Evolutionary conservation across 1,284 basidiomycete species (phyloP), one percentile per base, ranked within the genome.

Genomic region (Ceratobasidium sp.): DNA sequence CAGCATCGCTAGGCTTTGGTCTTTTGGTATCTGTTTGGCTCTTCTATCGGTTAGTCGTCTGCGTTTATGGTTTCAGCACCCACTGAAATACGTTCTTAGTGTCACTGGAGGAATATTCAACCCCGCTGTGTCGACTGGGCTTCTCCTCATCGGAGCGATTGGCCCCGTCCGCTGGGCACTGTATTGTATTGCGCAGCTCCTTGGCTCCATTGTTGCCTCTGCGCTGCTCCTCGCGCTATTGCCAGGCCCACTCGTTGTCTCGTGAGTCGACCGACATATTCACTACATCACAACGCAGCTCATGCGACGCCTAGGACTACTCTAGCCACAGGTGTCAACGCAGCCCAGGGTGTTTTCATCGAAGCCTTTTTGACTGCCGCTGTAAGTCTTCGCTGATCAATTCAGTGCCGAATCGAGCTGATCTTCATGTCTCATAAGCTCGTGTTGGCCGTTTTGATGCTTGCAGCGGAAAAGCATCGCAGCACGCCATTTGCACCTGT

Each of bases 171-270:
- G 82, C n/a, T 82, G 80, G 64, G 62, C 80, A 11, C 76, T 82
- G n/a, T 79, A 80, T 46, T 78, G 78, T 38, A n/a, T 78, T 28
- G 77, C 81, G 21, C 81, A 82, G n/a, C 30, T 74, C 2, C 4
- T 23, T 9, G 76, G 76, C 35, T 73, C 52, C 16, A 76, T 76
- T 43, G 82, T 83, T 0, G 88, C 87, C 0, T 83, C 88, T 6
- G 89, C 85, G 1, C 82, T 92, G 14, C 77, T 92, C 1, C 80
- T 84, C 21, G 88, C 82, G 1, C 82, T 91, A 44, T 88, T 88
- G 0, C 88, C 89, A 3, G 87, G 86, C 30, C 81, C 82, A 1
- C 80, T 91, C 18, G 82, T 83, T 16, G 86, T 87, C 59, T 86
- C 87, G 85, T 90, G 78, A 43, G 66, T 74, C 59, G 76, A 2